These are phyloP conservation scores for Exophiala dermatitidis DNA, from an alignment of 2,329 filamentous ascomycete species.

Conservation along the genomic window DNA sequence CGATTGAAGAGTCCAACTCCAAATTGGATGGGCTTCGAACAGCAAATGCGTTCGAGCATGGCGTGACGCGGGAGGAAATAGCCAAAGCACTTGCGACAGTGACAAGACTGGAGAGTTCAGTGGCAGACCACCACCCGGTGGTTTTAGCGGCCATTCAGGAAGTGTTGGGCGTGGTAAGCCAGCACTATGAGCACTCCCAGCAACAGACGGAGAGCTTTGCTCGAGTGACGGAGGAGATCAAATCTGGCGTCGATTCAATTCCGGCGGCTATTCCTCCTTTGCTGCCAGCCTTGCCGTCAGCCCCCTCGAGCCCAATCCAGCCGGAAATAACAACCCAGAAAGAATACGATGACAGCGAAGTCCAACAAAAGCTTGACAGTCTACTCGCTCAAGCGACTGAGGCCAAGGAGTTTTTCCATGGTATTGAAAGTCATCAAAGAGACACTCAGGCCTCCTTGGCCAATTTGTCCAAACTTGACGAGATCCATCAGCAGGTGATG, in stretches of 20 bases:
- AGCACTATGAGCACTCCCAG: slow-evolving; percentile 86
- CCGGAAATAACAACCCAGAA: slow-evolving; percentile 29
- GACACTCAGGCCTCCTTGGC: slow-evolving; percentile 62
- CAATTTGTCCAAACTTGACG: slow-evolving; percentile 74
- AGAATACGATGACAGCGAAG: slow-evolving; percentile 53
- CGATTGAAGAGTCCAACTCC: slow-evolving; percentile 68
- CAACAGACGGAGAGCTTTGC: slow-evolving; percentile 86
- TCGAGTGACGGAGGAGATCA: slow-evolving; percentile 55
- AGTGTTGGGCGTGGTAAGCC: slow-evolving; percentile 70
- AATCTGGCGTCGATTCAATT: slow-evolving; percentile 47
- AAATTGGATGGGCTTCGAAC: slow-evolving; percentile 66
- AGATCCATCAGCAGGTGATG: slow-evolving; percentile 82
- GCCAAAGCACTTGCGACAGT: slow-evolving; percentile 66
- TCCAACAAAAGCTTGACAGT: slow-evolving; percentile 55
- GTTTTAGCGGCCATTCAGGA: slow-evolving; percentile 81
- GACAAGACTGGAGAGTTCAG: slow-evolving; percentile 67
- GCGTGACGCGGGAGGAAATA: slow-evolving; percentile 73
- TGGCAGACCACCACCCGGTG: slow-evolving; percentile 79
- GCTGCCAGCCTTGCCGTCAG: slow-evolving; percentile 45
- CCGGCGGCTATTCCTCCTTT: slow-evolving; percentile 50
- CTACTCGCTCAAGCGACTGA: slow-evolving; percentile 35
- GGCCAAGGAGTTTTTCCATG: slow-evolving; percentile 41
- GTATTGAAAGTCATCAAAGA: slow-evolving; percentile 56
- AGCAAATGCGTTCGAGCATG: slow-evolving; percentile 70
- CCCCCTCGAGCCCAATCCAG: slow-evolving; percentile 22